Base-by-base conservation (phyloP, 2,329 filamentous ascomycete genomes). In the Sclerotinia borealis region DNA sequence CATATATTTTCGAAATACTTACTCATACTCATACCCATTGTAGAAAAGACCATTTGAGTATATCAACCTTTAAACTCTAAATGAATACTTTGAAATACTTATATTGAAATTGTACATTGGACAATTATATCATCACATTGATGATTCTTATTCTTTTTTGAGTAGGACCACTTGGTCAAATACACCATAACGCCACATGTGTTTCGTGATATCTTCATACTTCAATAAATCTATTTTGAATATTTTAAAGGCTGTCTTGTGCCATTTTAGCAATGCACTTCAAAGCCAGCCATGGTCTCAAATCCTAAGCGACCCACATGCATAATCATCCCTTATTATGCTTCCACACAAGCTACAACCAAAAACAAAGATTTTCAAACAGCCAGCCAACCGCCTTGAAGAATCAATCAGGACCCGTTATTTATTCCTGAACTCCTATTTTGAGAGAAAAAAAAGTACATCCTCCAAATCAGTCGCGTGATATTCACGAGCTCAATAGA, bases 401-500 rank as follows among this genome's bases (percentile, higher is more conserved):
- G n/a, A 45, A 1, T 8, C 22, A 34, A 34, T 22, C 45, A 19
- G 8, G 6, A 6, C 31, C 15, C 4, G 6, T 5, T 29, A 34
- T 34, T 15, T 15, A 11, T 56, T 29, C 29, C 39, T 34, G 2
- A 56, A 58, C n/a, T 34, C 54, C 54, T 15, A 47, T 31, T 56
- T 43, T 17, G 8, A 34, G 22, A 45, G 15, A 22, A 56, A 45
- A 56, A 8, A 6, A 6, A 36, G 9, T 2, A 17, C 2, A 22
- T 22, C 2, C 6, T 43, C 3, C 11, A 2, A 11, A 11, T 19
- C 11, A 31, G n/a, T 56, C 19, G 4, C 37, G 10, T 17, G 41
- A 54, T 34, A 0, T 25, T 72, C 72, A 84, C 43, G 79, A 77
- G 68, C 80, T 83, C 63, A 85, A 73, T 58, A 85, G 71, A 75